These are phyloP conservation scores for Boletus rubropictus DNA, from an alignment of 768 basidiomycete genomes.

Conservation along the genomic window DNA sequence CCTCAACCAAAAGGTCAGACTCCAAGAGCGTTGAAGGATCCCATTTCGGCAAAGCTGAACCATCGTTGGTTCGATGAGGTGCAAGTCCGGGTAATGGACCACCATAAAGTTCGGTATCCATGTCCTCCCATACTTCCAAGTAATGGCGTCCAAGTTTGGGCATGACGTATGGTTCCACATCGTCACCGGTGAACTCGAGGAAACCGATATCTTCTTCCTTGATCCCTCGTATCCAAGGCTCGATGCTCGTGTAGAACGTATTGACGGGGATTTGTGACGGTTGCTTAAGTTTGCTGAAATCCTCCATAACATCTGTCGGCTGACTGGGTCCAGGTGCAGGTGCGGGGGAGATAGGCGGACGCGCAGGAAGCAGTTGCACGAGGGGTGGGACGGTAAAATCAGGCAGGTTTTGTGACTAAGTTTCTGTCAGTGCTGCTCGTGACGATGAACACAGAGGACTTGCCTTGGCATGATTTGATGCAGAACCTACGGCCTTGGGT, in stretches of 20 bases:
- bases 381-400: constrained; percentile 58
- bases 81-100: constrained; percentile 37
- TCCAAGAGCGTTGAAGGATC: constrained; percentile 80
- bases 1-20: constrained; percentile 60
- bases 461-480: constrained; percentile 48
- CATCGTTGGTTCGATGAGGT: constrained; percentile 32
- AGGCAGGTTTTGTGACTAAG: constrained; percentile 37
- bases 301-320: constrained; percentile 77
- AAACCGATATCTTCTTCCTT: constrained; percentile 96
- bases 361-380: constrained; percentile 48
- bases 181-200: constrained; percentile 86
- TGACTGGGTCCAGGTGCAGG: constrained; percentile 79
- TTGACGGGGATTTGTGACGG: constrained; percentile 63
- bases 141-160: constrained; percentile 87
- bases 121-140: constrained; percentile 87
- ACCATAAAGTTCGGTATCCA: constrained; percentile 58
- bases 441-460: constrained; percentile 8
- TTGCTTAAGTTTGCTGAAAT: constrained; percentile 79
- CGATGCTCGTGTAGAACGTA: constrained; percentile 85
- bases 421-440: constrained; percentile 9
- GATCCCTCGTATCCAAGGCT: constrained; percentile 83
- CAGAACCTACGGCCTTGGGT: constrained; percentile 46
- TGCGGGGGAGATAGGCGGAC: constrained; percentile 56
- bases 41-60: constrained; percentile 58
- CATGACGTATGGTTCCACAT: constrained; percentile 79